Evolutionary conservation across 805 yeast species (phyloP).

Genomic region (Candida nanaspora): DNA sequence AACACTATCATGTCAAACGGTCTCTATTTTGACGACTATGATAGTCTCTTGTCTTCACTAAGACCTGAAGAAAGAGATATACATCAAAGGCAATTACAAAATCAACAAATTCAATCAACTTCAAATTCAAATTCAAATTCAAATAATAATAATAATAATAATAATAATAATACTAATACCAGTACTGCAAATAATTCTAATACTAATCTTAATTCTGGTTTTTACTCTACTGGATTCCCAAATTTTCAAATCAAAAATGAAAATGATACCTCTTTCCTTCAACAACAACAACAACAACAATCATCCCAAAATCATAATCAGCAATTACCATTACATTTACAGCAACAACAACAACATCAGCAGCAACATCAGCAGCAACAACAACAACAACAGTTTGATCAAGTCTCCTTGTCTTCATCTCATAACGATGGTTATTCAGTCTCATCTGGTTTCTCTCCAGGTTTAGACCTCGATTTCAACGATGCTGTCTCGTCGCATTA

Average conservation of each 20-base stretch:
- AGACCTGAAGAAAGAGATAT: slow-evolving; percentile 2
- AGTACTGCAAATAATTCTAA: background rate
- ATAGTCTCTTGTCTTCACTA: slow-evolving; percentile 20
- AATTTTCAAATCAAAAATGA: background rate
- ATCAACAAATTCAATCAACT: slow-evolving; percentile 1
- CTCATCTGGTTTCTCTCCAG: background rate
- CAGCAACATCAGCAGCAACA: slow-evolving; percentile 3
- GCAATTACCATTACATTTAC: background rate
- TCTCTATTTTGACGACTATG: slow-evolving; percentile 24
- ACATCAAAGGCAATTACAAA: background rate
- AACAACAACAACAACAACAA: background rate
- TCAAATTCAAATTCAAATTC: background rate
- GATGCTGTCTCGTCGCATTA: slow-evolving; percentile 18
- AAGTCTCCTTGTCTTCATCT: background rate
- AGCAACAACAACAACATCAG: background rate
- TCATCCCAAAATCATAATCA: background rate
- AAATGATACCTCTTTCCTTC: background rate
- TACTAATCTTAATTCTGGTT: background rate
- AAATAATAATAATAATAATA: background rate
- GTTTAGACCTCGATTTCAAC: slow-evolving; percentile 15
- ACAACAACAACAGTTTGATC: background rate
- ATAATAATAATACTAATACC: background rate
- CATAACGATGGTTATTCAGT: background rate
- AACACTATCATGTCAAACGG: background rate
- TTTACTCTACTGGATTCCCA: background rate